Conservation (phyloP, 352 stramenopile species). For the Elongisporangium prolatum region DNA sequence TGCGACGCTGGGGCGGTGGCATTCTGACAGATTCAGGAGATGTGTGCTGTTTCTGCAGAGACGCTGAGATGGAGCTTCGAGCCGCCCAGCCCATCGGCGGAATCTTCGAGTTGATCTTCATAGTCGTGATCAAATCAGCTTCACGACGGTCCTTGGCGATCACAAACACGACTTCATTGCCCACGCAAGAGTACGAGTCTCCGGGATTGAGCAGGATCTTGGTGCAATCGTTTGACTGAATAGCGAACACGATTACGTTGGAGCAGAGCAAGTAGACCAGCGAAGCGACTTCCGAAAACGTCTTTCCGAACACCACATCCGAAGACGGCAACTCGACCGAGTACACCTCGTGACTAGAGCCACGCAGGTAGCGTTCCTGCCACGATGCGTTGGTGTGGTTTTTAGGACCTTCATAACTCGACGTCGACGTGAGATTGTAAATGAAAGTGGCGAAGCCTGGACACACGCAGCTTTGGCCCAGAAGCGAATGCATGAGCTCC, state of each 20-base stretch:
- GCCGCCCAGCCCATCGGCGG: slow-evolving; percentile 9
- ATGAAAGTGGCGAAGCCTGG: slow-evolving; percentile 85
- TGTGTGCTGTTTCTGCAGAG: not conserved
- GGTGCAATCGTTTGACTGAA: slow-evolving; percentile 26
- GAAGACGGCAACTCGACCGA: slow-evolving; percentile 56
- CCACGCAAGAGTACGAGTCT: slow-evolving; percentile 64
- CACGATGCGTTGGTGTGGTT: slow-evolving; percentile 39
- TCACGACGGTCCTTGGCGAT: slow-evolving; percentile 60
- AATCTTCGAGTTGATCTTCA: slow-evolving; percentile 12
- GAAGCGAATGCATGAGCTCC: slow-evolving; percentile 70
- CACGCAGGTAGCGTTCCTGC: slow-evolving; percentile 70
- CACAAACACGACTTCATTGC: slow-evolving; percentile 67
- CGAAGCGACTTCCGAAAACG: slow-evolving; percentile 75
- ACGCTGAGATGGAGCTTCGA: not conserved
- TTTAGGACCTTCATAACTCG: slow-evolving; percentile 44
- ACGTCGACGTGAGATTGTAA: slow-evolving; percentile 82
- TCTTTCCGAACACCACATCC: slow-evolving; percentile 51
- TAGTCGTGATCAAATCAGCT: slow-evolving; percentile 34
- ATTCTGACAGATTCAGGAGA: not conserved
- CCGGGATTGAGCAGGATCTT: slow-evolving; percentile 78
- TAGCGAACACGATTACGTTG: slow-evolving; percentile 74
- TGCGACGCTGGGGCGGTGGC: slow-evolving; percentile 3
- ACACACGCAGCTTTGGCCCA: slow-evolving; percentile 85
- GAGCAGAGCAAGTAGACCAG: slow-evolving; percentile 72
- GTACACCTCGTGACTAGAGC: slow-evolving; percentile 78